These are phyloP conservation scores for Tetrahymena elliotti DNA, from an alignment of 73 alveolate species.

Conservation along the genomic window DNA sequence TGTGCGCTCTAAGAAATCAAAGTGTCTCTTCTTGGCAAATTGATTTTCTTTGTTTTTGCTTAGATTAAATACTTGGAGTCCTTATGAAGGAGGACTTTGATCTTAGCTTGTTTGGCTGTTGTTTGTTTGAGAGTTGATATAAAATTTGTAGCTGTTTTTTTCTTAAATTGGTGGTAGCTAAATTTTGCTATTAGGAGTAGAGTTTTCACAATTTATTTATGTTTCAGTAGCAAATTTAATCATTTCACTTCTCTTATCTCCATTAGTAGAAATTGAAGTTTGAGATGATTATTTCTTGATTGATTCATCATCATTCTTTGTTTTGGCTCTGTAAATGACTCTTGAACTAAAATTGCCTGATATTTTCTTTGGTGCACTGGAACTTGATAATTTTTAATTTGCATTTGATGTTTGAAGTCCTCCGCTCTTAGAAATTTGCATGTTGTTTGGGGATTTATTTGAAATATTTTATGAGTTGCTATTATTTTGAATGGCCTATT, in stretches of 20 bases:
- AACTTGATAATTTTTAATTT: background rate
- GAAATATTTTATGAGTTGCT: background rate
- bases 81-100: background rate
- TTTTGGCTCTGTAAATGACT: background rate
- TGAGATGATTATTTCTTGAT: background rate
- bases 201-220: background rate
- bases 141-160: background rate
- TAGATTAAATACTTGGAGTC: background rate
- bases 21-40: background rate
- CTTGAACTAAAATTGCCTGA: background rate
- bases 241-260: background rate
- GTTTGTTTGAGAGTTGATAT: background rate
- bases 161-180: background rate
- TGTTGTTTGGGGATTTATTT: background rate
- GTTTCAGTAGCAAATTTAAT: background rate
- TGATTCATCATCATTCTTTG: background rate
- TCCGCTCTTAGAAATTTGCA: background rate
- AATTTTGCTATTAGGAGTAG: background rate
- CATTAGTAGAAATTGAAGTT: background rate
- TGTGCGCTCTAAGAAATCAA: background rate
- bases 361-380: background rate
- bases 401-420: background rate
- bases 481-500: background rate
- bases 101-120: background rate
- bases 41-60: background rate